Evolutionary conservation across 306 rosid species (phyloP).

Genomic region (Potentilla sterilis): DNA sequence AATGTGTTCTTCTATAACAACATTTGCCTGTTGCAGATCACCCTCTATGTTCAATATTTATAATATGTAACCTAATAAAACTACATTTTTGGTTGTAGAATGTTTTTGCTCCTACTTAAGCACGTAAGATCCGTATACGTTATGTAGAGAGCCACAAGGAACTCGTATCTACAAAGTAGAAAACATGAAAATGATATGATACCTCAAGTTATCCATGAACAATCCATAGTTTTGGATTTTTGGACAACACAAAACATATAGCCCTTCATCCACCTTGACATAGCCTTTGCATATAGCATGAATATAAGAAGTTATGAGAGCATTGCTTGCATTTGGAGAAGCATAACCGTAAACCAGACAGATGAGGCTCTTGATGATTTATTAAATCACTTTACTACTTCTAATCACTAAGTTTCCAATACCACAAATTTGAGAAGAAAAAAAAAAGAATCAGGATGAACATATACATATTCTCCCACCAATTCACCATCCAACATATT

Average conservation of each 20-base stretch:
- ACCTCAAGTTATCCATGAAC: too few species aligned
- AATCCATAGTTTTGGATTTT: not conserved
- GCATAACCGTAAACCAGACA: not conserved
- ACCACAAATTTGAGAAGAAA: constrained; percentile 25
- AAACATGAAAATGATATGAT: too few species aligned
- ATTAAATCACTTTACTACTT: constrained; percentile 23
- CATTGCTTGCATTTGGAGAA: not conserved
- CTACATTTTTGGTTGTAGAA: not conserved
- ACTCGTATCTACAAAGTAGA: not conserved
- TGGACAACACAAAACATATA: not conserved
- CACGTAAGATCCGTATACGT: not conserved
- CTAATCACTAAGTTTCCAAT: constrained; percentile 34
- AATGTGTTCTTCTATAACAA: too few species aligned
- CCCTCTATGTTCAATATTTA: too few species aligned
- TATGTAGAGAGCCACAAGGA: not conserved
- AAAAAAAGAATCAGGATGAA: constrained; percentile 32
- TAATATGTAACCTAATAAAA: too few species aligned
- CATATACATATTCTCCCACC: constrained; percentile 45
- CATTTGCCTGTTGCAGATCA: too few species aligned
- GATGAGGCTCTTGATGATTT: constrained; percentile 1
- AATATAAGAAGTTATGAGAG: not conserved
- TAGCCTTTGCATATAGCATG: not conserved
- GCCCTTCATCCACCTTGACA: not conserved
- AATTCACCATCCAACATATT: constrained; percentile 37
- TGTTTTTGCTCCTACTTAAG: not conserved